phyloP scores from a whole-genome alignment of 139 green algal species.

The Protoeuglena noctilucae region DNA sequence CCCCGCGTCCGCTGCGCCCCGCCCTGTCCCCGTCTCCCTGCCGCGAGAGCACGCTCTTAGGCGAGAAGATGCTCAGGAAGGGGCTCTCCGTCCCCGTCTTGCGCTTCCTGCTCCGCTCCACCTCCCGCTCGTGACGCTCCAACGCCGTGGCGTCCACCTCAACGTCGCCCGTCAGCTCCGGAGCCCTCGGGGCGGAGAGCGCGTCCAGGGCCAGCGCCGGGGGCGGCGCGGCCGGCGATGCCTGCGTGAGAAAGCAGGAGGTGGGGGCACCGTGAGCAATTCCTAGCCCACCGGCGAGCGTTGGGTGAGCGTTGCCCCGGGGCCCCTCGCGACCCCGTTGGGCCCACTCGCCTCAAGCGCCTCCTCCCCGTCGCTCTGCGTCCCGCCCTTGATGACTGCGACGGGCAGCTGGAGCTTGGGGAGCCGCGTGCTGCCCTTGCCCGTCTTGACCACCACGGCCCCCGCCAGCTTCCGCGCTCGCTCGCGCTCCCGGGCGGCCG shows the following conservation, averaged over 20 bases:
- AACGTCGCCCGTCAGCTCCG: constrained; percentile 38
- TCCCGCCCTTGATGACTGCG: too few species aligned
- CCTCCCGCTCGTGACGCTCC: constrained; percentile 29
- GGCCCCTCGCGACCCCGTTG: neutral
- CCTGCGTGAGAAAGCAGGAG: neutral
- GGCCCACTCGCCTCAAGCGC: neutral
- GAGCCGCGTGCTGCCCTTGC: neutral
- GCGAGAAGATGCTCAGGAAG: too few species aligned
- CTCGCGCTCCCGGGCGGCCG: neutral
- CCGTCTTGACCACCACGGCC: neutral
- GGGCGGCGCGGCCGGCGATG: neutral
- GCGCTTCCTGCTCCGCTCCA: constrained; percentile 15
- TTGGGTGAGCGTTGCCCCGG: neutral
- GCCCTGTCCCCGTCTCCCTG: neutral
- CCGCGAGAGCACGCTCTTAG: constrained; percentile 16
- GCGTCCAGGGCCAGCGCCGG: neutral
- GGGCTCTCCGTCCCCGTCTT: constrained; percentile 2
- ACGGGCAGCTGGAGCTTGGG: too few species aligned
- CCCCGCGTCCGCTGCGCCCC: neutral
- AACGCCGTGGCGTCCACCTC: constrained; percentile 33
- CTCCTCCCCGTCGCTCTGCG: too few species aligned
- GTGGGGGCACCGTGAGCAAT: neutral
- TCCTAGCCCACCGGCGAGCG: too few species aligned
- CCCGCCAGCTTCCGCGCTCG: neutral
- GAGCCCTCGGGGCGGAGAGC: constrained; percentile 3